Conservation (phyloP, 306 rosid species). For the Fragaria ananassa region DNA sequence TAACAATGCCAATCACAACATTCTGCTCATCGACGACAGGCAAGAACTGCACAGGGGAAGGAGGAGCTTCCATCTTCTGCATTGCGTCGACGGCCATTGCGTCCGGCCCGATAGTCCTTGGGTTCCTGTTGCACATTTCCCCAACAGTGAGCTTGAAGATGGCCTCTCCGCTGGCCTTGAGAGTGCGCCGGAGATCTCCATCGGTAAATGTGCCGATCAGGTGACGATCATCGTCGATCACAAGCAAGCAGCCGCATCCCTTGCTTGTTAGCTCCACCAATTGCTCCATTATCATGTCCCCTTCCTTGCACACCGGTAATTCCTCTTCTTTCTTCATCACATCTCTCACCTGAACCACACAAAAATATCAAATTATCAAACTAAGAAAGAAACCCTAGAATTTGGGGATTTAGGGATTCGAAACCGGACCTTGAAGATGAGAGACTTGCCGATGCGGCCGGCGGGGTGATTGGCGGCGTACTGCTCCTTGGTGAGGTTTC, state of each 20-base stretch:
- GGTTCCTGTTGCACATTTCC: slow-evolving; percentile 88
- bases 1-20: slow-evolving; percentile 80
- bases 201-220: slow-evolving; percentile 91
- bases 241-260: slow-evolving; percentile 94
- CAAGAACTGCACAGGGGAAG: slow-evolving; percentile 93
- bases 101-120: slow-evolving; percentile 70
- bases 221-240: slow-evolving; percentile 51
- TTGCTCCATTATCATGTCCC: slow-evolving; percentile 85
- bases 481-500: slow-evolving; percentile 75
- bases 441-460: slow-evolving; percentile 88
- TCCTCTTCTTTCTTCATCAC: slow-evolving; percentile 89
- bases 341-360: slow-evolving; percentile 63
- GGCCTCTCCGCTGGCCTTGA: slow-evolving; percentile 84
- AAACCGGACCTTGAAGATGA: slow-evolving; percentile 73
- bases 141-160: slow-evolving; percentile 90
- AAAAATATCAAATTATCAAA: not conserved
- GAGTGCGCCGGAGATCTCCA: slow-evolving; percentile 95
- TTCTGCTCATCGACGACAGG: slow-evolving; percentile 66
- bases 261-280: slow-evolving; percentile 84
- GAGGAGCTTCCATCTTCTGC: slow-evolving; percentile 99
- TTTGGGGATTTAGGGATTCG: not conserved
- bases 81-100: slow-evolving; percentile 94
- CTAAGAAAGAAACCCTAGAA: not conserved
- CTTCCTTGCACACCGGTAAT: slow-evolving; percentile 84
- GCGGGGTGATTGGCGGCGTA: slow-evolving; percentile 97